Conservation (phyloP, 164 flowering plant species). For the Saururus chinensis region DNA sequence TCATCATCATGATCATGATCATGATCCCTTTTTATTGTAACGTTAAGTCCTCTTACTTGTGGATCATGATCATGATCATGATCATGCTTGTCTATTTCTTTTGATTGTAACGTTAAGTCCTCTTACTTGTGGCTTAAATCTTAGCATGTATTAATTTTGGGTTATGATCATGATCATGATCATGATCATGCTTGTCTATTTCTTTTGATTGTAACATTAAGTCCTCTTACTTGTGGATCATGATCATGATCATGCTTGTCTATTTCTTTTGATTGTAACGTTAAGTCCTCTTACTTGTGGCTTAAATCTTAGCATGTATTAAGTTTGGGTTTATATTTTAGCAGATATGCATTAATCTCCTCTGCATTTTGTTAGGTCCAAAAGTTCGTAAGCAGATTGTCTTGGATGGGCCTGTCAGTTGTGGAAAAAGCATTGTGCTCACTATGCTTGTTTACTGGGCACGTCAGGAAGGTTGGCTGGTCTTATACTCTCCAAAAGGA, state of each 20-base stretch:
- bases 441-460: slow-evolving; percentile 99
- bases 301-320: neutral
- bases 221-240: too few relatives aligned
- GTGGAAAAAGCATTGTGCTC: slow-evolving; percentile 90
- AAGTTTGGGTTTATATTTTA: neutral
- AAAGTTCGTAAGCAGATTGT: slow-evolving; percentile 71
- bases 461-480: slow-evolving; percentile 91
- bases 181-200: too few relatives aligned
- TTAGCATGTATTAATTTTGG: neutral
- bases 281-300: neutral
- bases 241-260: too few relatives aligned
- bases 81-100: too few relatives aligned
- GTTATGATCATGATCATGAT: too few relatives aligned
- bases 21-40: too few relatives aligned
- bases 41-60: too few relatives aligned
- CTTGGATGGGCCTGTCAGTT: slow-evolving; percentile 75
- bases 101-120: too few relatives aligned
- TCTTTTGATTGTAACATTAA: too few relatives aligned
- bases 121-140: neutral
- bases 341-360: neutral
- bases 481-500: slow-evolving; percentile 75
- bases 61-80: too few relatives aligned
- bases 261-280: too few relatives aligned
- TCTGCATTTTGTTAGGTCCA: slow-evolving; percentile 24
- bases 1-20: too few relatives aligned